Evolutionary conservation across 169 alveolate genomes (phyloP).

Genomic region (Perkinsus olseni): DNA sequence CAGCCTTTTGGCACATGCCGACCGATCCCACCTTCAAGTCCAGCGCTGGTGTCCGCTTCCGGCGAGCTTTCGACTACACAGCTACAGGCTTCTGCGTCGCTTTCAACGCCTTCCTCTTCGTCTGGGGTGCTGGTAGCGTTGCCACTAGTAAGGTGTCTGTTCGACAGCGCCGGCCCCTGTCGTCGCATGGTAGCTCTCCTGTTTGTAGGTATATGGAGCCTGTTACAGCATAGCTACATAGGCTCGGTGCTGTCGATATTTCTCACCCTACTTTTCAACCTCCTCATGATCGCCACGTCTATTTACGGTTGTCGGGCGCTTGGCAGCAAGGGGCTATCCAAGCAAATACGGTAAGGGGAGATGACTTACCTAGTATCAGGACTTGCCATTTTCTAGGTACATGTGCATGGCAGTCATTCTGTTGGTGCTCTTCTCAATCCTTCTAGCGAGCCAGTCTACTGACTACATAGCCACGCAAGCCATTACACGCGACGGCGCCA

Average conservation of each 20-base stretch:
- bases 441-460: not conserved
- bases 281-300: not conserved
- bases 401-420: not conserved
- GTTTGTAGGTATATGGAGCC: not conserved
- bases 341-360: not conserved
- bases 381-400: not conserved
- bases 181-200: not conserved
- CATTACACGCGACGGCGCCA: not conserved
- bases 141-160: too few species aligned
- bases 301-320: not conserved
- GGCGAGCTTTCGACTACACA: not conserved
- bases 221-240: not conserved
- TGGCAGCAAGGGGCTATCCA: not conserved
- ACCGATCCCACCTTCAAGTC: not conserved
- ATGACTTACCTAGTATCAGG: not conserved
- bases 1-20: not conserved
- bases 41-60: not conserved
- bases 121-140: not conserved
- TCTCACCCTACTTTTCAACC: not conserved
- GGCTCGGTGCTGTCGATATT: not conserved
- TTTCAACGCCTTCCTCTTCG: not conserved
- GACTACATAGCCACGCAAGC: not conserved
- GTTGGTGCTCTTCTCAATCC: not conserved
- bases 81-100: not conserved
- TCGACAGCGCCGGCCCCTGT: too few species aligned